Percentiles rank a stretch among this genome's conserved stretches.
These are phyloP conservation scores for Posidonia oceanica DNA, from an alignment of 116 monocot species.

Conservation along the genomic window DNA sequence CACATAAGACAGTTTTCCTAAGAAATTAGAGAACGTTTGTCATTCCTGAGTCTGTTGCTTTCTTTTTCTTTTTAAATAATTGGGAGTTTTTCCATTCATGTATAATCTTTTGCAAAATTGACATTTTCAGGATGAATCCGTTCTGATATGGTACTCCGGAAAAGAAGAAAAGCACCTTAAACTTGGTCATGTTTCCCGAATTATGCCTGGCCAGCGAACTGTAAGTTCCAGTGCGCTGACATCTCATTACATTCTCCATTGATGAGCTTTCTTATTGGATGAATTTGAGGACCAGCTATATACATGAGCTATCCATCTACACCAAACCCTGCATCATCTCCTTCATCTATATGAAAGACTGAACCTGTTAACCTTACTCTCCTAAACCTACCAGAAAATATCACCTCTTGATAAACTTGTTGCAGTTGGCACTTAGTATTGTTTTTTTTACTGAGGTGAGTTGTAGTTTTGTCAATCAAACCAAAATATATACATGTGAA, in stretches of 20 bases:
- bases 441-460: no score
- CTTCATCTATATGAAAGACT: no score
- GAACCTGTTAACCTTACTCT: no score
- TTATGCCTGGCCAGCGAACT: constrained; percentile 73
- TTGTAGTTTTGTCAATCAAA: no score
- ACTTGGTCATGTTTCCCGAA: constrained; percentile 56
- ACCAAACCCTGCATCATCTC: no score
- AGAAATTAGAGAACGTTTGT: not conserved
- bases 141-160: constrained; percentile 63
- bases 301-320: no score
- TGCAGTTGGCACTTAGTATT: no score
- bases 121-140: constrained; percentile 51
- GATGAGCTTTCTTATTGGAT: not conserved
- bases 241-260: not conserved
- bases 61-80: not conserved
- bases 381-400: no score
- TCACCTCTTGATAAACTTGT: no score
- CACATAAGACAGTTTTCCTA: not conserved
- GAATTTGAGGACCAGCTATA: no score
- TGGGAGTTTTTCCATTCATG: not conserved
- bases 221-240: constrained; percentile 27
- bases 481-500: no score
- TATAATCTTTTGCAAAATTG: not conserved
- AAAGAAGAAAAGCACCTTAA: constrained; percentile 66
- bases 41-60: not conserved